A percentile compares a stretch with the other conserved stretches of the same genome.
Evolutionary conservation across 805 yeast genomes (phyloP).

Genomic region (Cyberlindnera bimundalis): DNA sequence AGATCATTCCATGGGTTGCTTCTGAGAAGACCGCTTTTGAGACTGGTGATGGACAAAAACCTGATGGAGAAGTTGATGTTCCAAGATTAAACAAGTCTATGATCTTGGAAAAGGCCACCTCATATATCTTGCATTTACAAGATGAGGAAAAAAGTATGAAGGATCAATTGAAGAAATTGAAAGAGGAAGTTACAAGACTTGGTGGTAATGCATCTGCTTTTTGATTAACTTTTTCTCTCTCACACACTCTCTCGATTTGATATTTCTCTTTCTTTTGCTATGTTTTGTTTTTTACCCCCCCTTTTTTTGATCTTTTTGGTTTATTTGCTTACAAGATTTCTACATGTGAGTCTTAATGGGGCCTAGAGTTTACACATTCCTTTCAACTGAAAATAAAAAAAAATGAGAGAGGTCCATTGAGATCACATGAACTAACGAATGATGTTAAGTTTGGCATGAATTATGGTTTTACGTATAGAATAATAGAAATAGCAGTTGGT

Average conservation of each 20-base stretch:
- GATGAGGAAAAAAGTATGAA: constrained; percentile 40
- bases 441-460: constrained; percentile 1
- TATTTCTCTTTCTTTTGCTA: neutral
- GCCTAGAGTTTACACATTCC: no score
- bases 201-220: constrained; percentile 18
- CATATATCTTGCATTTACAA: constrained; percentile 53
- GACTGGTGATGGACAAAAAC: constrained; percentile 28
- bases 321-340: no score
- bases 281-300: neutral
- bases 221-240: neutral
- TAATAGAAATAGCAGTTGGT: constrained; percentile 8
- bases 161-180: constrained; percentile 30
- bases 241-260: neutral
- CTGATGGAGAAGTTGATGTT: constrained; percentile 17
- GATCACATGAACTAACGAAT: neutral
- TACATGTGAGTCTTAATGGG: no score
- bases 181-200: constrained; percentile 25
- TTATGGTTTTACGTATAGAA: constrained; percentile 15
- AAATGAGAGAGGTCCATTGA: no score
- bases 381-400: no score
- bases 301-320: no score
- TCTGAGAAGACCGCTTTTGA: constrained; percentile 62
- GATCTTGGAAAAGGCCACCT: constrained; percentile 67
- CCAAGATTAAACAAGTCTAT: constrained; percentile 59
- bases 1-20: constrained; percentile 65